These are phyloP conservation scores for Leishmania martiniquensis DNA, from an alignment of 208 protist species.

Conservation along the genomic window DNA sequence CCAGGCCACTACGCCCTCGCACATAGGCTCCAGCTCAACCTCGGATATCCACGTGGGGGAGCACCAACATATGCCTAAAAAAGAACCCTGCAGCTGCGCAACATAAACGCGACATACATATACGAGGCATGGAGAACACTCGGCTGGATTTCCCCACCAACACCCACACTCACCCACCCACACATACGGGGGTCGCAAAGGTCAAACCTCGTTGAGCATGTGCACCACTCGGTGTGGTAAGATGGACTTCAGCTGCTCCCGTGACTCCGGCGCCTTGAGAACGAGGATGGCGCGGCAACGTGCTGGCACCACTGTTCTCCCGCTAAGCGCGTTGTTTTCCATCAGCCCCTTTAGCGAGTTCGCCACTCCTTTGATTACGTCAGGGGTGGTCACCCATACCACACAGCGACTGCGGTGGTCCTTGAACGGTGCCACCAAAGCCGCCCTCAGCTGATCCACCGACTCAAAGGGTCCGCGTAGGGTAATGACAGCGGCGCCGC, in stretches of 20 bases:
- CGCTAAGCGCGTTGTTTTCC: slow-evolving; percentile 67
- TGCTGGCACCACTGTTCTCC: slow-evolving; percentile 40
- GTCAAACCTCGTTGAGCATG: slow-evolving; percentile 45
- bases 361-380: slow-evolving; percentile 32
- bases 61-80: not conserved
- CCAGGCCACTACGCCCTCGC: not conserved
- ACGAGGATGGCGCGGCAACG: slow-evolving; percentile 55
- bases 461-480: slow-evolving; percentile 11
- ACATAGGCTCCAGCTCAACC: not conserved
- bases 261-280: slow-evolving; percentile 36
- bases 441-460: slow-evolving; percentile 29
- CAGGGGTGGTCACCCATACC: slow-evolving; percentile 55
- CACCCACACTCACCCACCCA: too few relatives aligned
- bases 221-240: slow-evolving; percentile 80
- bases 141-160: too few relatives aligned
- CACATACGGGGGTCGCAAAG: not conserved
- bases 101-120: not conserved
- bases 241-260: slow-evolving; percentile 58
- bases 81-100: not conserved
- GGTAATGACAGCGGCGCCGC: slow-evolving; percentile 3
- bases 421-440: slow-evolving; percentile 27
- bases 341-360: slow-evolving; percentile 74
- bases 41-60: not conserved
- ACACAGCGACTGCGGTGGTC: slow-evolving; percentile 26
- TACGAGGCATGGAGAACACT: not conserved